Evolutionary conservation across 225 moss, liverwort and hornwort species (phyloP), one percentile per base, ranked within the genome.

Genomic region (Polytrichum commune): DNA sequence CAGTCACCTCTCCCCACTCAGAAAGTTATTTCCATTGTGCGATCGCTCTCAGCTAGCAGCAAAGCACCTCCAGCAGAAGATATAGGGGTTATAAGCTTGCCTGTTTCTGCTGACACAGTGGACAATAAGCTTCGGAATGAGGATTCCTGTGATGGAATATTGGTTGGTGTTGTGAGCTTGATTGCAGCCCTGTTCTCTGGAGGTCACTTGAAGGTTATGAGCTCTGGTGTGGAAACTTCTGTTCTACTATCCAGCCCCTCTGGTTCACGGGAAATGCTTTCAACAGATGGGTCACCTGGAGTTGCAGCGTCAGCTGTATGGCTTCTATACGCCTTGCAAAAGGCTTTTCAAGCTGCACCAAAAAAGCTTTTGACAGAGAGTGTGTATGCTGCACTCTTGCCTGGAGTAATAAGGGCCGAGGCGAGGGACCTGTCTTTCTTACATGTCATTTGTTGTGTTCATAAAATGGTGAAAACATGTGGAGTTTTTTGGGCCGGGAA

Each of bases 41-140:
- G 82, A 54, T 79, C 82, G 24, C 74, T 74, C 53, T 82, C 79
- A 66, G 72, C 82, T 64, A 63, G 62, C 27, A 81, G 85, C 20
- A 89, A 82, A 72, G 84, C 82, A 73, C 86, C 72, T 28, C 79
- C 77, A 53, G 91, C 81, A 71, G 82, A 85, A 83, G 87, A 90
- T 71, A 68, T 92, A 35, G 95, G 95, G 64, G 92, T 90, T 58
- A 95, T 95, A n/a, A 80, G 88, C 73, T 81, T 90, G 74, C 92
- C 95, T 55, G 90, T 92, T 33, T 92, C 89, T 80, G 87, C 90
- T 30, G 92, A 95, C 66, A 90, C 78, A 71, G 92, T 84, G 18
- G 89, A 90, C 68, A 95, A 90, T 68, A 95, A 92, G 68, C 92
- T 95, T 76, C 87, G 95, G 61, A 95, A 95, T 77, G 84, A 90